These are phyloP conservation scores for Fusarium multiceps DNA, from an alignment of 2,329 filamentous ascomycete genomes.

Conservation along the genomic window DNA sequence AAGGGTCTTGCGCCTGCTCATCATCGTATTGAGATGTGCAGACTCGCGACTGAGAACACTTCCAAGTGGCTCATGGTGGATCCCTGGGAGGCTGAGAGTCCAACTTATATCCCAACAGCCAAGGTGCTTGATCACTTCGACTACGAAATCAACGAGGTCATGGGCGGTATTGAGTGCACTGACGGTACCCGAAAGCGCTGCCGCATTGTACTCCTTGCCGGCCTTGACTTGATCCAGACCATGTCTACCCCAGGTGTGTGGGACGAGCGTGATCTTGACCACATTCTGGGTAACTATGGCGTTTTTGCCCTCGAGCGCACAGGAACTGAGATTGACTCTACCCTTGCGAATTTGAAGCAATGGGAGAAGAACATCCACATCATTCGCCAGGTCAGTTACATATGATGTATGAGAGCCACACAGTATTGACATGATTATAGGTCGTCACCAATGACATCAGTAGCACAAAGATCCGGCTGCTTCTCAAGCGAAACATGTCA, in stretches of 20 bases:
- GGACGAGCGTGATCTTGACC: constrained; percentile 85
- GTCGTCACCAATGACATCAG: constrained; percentile 85
- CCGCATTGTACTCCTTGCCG: constrained; percentile 83
- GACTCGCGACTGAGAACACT: constrained; percentile 79
- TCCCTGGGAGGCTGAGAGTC: constrained; percentile 86
- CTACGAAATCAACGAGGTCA: constrained; percentile 81
- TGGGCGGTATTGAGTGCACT: constrained; percentile 79
- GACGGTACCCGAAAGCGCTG: constrained; percentile 74
- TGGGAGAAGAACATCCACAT: constrained; percentile 90
- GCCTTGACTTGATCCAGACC: constrained; percentile 79
- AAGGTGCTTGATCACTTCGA: constrained; percentile 92
- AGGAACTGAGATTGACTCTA: constrained; percentile 89
- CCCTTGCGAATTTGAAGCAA: constrained; percentile 80
- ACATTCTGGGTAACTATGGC: constrained; percentile 86
- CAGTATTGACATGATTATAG: constrained; percentile 52
- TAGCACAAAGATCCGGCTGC: constrained; percentile 83
- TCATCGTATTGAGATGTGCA: constrained; percentile 77
- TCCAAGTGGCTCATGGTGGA: constrained; percentile 85
- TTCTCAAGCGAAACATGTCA: constrained; percentile 82
- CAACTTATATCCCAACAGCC: constrained; percentile 86
- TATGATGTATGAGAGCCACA: not conserved
- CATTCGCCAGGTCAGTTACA: constrained; percentile 67
- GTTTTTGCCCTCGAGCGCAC: constrained; percentile 88
- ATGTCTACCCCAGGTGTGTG: constrained; percentile 82
- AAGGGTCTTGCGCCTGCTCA: constrained; percentile 53